These are phyloP conservation scores for Moringa oleifera DNA, from an alignment of 345 rosid genomes.

Conservation along the genomic window DNA sequence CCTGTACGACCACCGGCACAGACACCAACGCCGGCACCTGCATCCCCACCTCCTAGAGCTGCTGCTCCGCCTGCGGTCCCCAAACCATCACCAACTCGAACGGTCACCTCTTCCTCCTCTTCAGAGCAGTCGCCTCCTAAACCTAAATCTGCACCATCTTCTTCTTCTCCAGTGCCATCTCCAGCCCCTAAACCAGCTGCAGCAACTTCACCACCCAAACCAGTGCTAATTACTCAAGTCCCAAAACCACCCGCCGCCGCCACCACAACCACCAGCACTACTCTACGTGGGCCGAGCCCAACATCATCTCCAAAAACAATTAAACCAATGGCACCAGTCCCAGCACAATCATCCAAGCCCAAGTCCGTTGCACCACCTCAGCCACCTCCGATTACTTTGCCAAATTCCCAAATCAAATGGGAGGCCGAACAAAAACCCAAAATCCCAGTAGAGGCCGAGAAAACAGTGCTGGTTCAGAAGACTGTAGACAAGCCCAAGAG, in stretches of 20 bases:
- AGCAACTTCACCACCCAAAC: conserved; percentile 20
- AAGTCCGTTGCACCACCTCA: conserved; percentile 42
- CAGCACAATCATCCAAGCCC: conserved; percentile 36
- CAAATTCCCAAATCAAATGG: conserved; percentile 51
- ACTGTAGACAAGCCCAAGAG: conserved; percentile 28
- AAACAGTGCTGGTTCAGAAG: conserved; percentile 42
- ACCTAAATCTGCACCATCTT: conserved; percentile 10
- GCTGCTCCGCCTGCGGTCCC: conserved; percentile 7
- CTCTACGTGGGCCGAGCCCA: background rate
- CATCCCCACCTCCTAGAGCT: conserved; percentile 18
- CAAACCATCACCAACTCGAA: conserved; percentile 13
- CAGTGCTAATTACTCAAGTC: background rate
- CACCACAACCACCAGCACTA: background rate
- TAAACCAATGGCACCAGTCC: conserved; percentile 24
- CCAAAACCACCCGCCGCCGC: conserved; percentile 8
- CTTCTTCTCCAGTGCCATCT: conserved; percentile 7
- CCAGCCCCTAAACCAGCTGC: conserved; percentile 5
- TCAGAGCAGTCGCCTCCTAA: conserved; percentile 8
- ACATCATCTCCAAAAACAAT: conserved; percentile 18
- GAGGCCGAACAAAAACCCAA: conserved; percentile 28
- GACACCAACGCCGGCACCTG: conserved; percentile 16
- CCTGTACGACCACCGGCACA: conserved; percentile 1
- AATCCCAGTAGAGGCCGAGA: conserved; percentile 47
- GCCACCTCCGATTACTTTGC: conserved; percentile 73
- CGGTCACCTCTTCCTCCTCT: conserved; percentile 7